Base-by-base conservation (phyloP, 2,329 filamentous ascomycete species). In the Fusarium sp. region DNA sequence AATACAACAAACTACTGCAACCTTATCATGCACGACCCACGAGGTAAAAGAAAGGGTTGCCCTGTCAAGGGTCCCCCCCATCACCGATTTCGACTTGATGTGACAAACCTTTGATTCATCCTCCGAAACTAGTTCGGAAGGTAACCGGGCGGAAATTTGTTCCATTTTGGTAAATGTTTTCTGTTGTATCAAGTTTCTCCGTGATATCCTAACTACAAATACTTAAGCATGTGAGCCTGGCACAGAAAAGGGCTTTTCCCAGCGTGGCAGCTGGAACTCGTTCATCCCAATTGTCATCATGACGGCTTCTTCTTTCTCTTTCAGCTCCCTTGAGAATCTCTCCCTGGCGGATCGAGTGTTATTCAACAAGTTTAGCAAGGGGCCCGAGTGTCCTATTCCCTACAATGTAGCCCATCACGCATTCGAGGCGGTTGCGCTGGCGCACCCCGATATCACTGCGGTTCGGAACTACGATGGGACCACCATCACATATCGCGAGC, bases 331-430 rank as follows among this genome's bases (percentile, higher is more conserved):
- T 13, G 56, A 67, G 15, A 62, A 32, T 17, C 65, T 68, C 41
- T 66, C 65, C 51, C 55, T 47, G 56, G 56, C 51, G 50, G 65
- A 68, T 45, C 40, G 51, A 54, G 50, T 62, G 14, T 48, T 68
- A n/a, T 69, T 68, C 49, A 69, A 62, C 30, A 24, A 62, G 7
- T 68, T 69, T n/a, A 58, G 65, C 47, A 69, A 62, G 14, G 65
- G 65, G 1, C 48, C 48, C 1, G 44, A 52, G 6, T 49, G 40
- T 6, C 39, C 56, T 6, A 66, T 68, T 6, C 65, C 65, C 5
- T 66, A 66, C 17, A 39, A 62, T 37, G 65, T 69, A 26, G 50
- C 54, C 15, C 65, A 68, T 10, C 65, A 68, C 33, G 65, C 65
- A 30, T 68, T 68, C 11, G 65, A 68, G 47, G 65, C 65, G 4